phyloP scores from a whole-genome alignment of 768 basidiomycete species.

The Leccinum imitatum region DNA sequence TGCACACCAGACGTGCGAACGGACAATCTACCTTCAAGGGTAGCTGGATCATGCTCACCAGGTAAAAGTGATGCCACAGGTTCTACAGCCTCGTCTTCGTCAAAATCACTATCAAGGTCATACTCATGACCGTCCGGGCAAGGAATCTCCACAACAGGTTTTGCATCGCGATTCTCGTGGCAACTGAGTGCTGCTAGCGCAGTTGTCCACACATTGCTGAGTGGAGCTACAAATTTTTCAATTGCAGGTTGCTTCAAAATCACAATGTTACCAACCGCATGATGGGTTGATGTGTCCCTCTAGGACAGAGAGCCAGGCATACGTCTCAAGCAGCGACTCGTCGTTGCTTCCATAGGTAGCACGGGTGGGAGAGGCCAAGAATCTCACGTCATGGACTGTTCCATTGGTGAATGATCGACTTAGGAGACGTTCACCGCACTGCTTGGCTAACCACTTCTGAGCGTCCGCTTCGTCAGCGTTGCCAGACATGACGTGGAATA shows the following conservation, averaged over 20 bases:
- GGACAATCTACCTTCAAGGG: constrained; percentile 3
- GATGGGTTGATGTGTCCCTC: constrained; percentile 6
- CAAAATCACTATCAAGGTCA: constrained; percentile 26
- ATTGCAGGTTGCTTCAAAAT: background rate
- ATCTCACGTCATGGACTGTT: constrained; percentile 20
- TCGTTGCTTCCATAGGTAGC: background rate
- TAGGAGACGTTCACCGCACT: background rate
- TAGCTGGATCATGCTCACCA: background rate
- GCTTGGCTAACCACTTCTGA: background rate
- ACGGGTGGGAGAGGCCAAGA: constrained; percentile 12
- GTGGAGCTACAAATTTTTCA: constrained; percentile 12
- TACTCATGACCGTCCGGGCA: constrained; percentile 17
- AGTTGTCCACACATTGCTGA: constrained; percentile 10
- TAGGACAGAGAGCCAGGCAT: constrained; percentile 19
- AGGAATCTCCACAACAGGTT: constrained; percentile 3
- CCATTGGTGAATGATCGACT: constrained; percentile 18
- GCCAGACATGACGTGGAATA: constrained; percentile 7
- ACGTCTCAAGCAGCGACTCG: constrained; percentile 2
- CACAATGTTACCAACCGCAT: constrained; percentile 5
- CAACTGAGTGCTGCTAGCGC: background rate
- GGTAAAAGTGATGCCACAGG: background rate
- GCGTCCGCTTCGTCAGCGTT: background rate
- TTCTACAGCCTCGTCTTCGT: constrained; percentile 15
- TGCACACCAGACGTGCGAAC: background rate
- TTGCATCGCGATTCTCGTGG: background rate